A percentile compares a stretch with the other conserved stretches of the same genome.
Conservation (phyloP, 2,329 filamentous ascomycete genomes). For the Orbilia oligospora region DNA sequence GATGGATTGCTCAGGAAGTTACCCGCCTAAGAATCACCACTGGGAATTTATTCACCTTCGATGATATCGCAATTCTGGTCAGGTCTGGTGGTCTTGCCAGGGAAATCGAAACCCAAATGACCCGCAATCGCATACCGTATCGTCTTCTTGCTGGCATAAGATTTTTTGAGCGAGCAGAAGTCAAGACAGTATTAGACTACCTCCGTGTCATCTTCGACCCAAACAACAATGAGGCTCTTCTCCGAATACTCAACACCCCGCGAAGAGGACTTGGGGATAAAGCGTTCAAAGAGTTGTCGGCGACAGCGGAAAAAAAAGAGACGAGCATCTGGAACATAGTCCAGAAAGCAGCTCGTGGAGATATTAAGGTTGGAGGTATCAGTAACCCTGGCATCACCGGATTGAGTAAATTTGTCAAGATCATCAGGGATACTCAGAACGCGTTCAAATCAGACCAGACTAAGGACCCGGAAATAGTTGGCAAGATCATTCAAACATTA, state of each 20-base stretch:
- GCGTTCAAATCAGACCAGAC: conserved; percentile 71
- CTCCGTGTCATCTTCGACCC: conserved; percentile 86
- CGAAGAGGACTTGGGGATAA: conserved; percentile 83
- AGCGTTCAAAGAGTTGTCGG: conserved; percentile 80
- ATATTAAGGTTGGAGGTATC: conserved; percentile 71
- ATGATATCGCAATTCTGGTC: conserved; percentile 89
- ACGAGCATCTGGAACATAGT: conserved; percentile 81
- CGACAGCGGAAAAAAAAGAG: conserved; percentile 80
- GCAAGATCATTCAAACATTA: conserved; percentile 69
- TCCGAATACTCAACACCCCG: conserved; percentile 87
- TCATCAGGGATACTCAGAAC: conserved; percentile 73
- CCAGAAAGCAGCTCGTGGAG: conserved; percentile 72
- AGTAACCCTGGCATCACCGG: conserved; percentile 73
- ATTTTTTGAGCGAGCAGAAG: conserved; percentile 92
- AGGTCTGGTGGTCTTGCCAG: conserved; percentile 85
- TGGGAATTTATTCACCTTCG: conserved; percentile 79
- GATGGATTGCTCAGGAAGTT: conserved; percentile 91
- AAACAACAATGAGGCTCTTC: conserved; percentile 86
- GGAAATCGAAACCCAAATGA: conserved; percentile 86
- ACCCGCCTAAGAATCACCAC: conserved; percentile 78
- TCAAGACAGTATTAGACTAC: conserved; percentile 90
- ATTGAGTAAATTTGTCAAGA: conserved; percentile 73
- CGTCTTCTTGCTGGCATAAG: conserved; percentile 91
- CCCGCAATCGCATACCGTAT: conserved; percentile 85
- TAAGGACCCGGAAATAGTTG: conserved; percentile 61